Evolutionary conservation across 495 filamentous ascomycete species (phyloP).

Genomic region (Cercophora scortea): DNA sequence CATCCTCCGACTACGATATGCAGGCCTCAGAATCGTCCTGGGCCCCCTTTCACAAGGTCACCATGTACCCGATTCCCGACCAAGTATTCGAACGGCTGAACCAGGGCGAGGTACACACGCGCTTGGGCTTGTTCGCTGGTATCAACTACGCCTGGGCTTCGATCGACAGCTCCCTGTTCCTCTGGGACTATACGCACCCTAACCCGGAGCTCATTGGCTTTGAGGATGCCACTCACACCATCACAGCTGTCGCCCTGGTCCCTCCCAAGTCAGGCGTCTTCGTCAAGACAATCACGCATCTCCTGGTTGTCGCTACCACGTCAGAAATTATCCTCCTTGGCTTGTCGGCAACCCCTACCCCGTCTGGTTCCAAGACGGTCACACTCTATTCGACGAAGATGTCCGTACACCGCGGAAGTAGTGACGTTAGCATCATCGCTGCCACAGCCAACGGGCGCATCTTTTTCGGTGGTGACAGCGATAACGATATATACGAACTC

Average conservation of each 20-base stretch:
- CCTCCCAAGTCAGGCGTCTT: conserved; percentile 78
- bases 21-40: conserved; percentile 54
- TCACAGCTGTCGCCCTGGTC: conserved; percentile 77
- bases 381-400: conserved; percentile 79
- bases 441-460: conserved; percentile 79
- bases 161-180: conserved; percentile 90
- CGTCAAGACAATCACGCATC: conserved; percentile 68
- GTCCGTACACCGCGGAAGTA: conserved; percentile 60
- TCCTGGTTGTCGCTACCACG: conserved; percentile 82
- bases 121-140: conserved; percentile 88
- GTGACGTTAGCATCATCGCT: conserved; percentile 63
- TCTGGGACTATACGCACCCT: conserved; percentile 93
- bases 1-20: conserved; percentile 89
- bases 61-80: conserved; percentile 80
- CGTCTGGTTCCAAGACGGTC: conserved; percentile 60
- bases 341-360: conserved; percentile 51
- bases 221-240: conserved; percentile 78
- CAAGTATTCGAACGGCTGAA: conserved; percentile 86
- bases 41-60: conserved; percentile 79
- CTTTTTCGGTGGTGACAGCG: conserved; percentile 75
- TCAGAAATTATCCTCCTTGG: conserved; percentile 77
- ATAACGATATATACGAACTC: conserved; percentile 85
- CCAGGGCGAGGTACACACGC: conserved; percentile 68
- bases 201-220: conserved; percentile 86
- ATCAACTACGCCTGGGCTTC: conserved; percentile 91